A percentile compares a stretch with the other conserved stretches of the same genome.
Evolutionary conservation across 306 rosid species (phyloP).

Genomic region (Mucuna pruriens): DNA sequence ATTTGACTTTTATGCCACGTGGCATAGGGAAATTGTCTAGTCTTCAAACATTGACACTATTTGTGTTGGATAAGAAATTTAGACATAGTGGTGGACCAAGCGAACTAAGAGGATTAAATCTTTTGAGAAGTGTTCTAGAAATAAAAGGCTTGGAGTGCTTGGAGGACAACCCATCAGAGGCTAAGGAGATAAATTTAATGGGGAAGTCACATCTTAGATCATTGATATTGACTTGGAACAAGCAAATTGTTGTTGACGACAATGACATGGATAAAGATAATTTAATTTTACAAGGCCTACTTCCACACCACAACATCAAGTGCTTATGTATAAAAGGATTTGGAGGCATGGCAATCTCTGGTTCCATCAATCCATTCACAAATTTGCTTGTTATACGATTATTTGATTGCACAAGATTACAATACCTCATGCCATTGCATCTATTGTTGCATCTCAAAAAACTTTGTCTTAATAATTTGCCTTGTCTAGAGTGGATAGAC

Average conservation of each 20-base stretch:
- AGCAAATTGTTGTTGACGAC: neutral
- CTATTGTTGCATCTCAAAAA: neutral
- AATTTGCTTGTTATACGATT: neutral
- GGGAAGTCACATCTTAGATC: neutral
- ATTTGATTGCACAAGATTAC: neutral
- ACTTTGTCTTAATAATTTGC: accelerated
- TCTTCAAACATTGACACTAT: conserved; percentile 6
- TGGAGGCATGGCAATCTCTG: neutral
- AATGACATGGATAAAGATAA: neutral
- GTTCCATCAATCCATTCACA: neutral
- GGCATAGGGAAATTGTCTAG: neutral
- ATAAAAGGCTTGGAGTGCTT: neutral
- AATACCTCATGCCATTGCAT: neutral
- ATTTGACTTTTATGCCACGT: neutral
- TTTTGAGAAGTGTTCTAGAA: neutral
- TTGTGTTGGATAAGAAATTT: neutral
- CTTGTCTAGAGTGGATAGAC: neutral
- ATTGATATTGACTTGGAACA: neutral
- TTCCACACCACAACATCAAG: neutral
- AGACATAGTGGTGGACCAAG: neutral
- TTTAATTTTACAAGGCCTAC: neutral
- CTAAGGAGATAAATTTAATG: neutral
- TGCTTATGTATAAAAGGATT: accelerated
- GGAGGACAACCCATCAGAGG: neutral
- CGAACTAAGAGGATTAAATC: neutral